Base-by-base conservation (phyloP, 257 asterid genomes). In the Primulina eburnea region DNA sequence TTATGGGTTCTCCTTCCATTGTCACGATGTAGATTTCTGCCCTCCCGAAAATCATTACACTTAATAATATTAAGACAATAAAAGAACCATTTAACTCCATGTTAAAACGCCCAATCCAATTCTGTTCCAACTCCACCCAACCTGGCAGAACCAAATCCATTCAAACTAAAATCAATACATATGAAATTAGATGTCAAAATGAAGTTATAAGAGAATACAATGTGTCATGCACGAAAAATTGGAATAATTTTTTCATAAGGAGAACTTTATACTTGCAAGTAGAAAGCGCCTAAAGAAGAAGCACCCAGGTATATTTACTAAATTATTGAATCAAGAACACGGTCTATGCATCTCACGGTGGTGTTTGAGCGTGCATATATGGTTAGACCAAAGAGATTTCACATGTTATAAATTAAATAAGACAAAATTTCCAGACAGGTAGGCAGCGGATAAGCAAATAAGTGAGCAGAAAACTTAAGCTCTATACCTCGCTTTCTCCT, bases 1-100 rank as follows among this genome's bases (percentile, higher is more conserved):
- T 78, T 58, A 91, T 96, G 34, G 99, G 97, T 79, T 94, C 99
- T 43, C 96, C 99, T 80, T 94, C 97, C 68, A 94, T 59, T 12
- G 84, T 91, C 58, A 89, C 96, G 9, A 94, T 89, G 80, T 86
- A 94, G 64, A 94, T 75, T 74, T 94, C 99, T 16, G 95, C 86
- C 67, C 73, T 80, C 60, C 83, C 95, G 16, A 64, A 60, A 74
- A 75, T 60, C 61, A 84, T 43, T 65, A 79, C 55, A 75, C 78
- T 71, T 61, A 85, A 74, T 34, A 90, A 74, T 38, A 82, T 65
- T 21, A 86, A 73, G 53, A 81, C 71, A 63, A 86, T 2, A 52
- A 76, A 43, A 72, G 73, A 74, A 28, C 78, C 73, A 64, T 68
- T 74, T 73, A 81, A 62, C 79, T 72, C 79, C 82, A 71, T 68